Percentiles rank a stretch among this genome's conserved stretches.
phyloP scores from a whole-genome alignment of 2,329 filamentous ascomycete species.

The Trichoderma koningiopsis region DNA sequence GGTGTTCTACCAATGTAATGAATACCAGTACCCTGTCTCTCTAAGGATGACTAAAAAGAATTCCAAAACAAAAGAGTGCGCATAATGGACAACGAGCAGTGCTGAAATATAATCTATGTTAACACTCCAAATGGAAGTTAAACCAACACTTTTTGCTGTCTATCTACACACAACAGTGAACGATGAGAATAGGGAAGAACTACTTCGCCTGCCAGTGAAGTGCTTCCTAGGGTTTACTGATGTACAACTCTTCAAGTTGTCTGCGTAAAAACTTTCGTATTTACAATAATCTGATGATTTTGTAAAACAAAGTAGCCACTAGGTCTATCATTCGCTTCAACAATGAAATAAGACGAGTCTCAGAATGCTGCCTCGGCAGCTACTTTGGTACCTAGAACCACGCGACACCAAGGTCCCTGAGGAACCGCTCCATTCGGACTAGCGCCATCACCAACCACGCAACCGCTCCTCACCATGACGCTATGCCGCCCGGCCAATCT shows the following conservation, averaged over 20 bases:
- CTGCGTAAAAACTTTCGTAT: neutral
- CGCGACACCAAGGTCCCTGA: neutral
- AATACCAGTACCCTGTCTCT: too few relatives aligned
- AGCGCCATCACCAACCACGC: slow-evolving; percentile 10
- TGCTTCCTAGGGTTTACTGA: neutral
- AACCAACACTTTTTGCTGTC: too few relatives aligned
- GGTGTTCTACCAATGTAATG: neutral
- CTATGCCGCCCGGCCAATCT: slow-evolving; percentile 10
- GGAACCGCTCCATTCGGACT: neutral
- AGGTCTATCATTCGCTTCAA: neutral
- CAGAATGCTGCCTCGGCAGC: neutral
- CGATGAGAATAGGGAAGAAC: neutral
- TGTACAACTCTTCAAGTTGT: neutral
- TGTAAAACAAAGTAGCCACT: neutral
- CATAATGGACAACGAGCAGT: too few relatives aligned
- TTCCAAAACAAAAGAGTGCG: too few relatives aligned
- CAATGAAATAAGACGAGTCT: neutral
- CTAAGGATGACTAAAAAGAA: too few relatives aligned
- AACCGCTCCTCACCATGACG: slow-evolving; percentile 23
- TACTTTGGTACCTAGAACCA: neutral
- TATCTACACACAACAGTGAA: too few relatives aligned
- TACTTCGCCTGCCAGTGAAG: neutral
- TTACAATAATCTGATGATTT: neutral
- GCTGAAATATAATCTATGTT: neutral
- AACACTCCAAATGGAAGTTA: too few relatives aligned